Conservation (phyloP, 177 flowering plant species). For the Tripterygium wilfordii region DNA sequence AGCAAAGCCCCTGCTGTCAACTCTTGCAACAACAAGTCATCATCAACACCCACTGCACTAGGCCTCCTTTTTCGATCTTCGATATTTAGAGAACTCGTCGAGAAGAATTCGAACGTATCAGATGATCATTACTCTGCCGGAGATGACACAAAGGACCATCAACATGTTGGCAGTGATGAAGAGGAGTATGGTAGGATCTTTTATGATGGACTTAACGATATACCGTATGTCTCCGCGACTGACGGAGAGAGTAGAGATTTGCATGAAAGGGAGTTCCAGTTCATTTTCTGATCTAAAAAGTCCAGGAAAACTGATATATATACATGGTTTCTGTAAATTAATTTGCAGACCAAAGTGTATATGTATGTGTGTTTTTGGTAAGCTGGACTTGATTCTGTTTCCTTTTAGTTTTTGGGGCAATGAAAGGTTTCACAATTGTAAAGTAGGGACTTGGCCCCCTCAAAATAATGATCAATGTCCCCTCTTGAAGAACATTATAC, state of each 20-base stretch:
- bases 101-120: constrained; percentile 23
- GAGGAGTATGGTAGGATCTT: constrained; percentile 19
- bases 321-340: no score
- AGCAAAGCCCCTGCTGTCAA: constrained; percentile 6
- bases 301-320: background rate
- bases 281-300: constrained; percentile 5
- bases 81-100: constrained; percentile 31
- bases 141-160: constrained; percentile 16
- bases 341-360: no score
- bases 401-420: no score
- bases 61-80: constrained; percentile 46
- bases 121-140: constrained; percentile 19
- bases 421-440: no score
- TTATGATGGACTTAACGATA: constrained; percentile 17
- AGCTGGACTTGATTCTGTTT: no score
- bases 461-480: no score
- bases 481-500: no score
- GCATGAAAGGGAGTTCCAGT: constrained; percentile 16
- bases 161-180: constrained; percentile 11
- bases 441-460: no score
- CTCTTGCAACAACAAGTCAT: constrained; percentile 8
- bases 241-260: constrained; percentile 10
- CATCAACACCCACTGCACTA: constrained; percentile 42
- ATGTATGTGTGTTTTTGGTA: no score
- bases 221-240: constrained; percentile 15